Evolutionary conservation across 1,284 basidiomycete species (phyloP).

Genomic region (Stygiomarasmius scandens): DNA sequence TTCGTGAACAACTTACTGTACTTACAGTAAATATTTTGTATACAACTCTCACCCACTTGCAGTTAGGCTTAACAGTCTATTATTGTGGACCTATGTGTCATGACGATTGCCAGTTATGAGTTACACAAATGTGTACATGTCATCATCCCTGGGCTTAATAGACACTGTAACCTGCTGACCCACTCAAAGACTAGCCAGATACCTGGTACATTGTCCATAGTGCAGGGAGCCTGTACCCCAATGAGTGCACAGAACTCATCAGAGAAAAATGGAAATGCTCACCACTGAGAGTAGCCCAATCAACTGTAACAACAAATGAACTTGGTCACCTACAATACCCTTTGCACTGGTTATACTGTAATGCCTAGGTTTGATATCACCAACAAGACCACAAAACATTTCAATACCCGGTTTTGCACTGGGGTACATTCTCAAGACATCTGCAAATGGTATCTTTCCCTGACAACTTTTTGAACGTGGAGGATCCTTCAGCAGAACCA

Average conservation of each 20-base stretch:
- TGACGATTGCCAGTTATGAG: too few species aligned
- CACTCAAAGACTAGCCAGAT: constrained; percentile 80
- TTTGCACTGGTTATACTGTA: constrained; percentile 98
- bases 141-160: constrained; percentile 97
- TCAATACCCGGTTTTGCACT: constrained; percentile 83
- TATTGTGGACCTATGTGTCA: too few species aligned
- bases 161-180: constrained; percentile 97
- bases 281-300: constrained; percentile 90
- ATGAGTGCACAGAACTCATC: constrained; percentile 12
- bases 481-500: constrained; percentile 86
- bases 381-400: constrained; percentile 84
- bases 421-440: constrained; percentile 81
- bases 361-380: constrained; percentile 96
- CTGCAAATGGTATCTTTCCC: constrained; percentile 97
- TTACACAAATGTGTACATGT: too few species aligned
- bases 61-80: too few species aligned
- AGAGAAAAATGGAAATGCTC: constrained; percentile 25
- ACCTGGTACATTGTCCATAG: constrained; percentile 96
- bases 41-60: too few species aligned
- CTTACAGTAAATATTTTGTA: too few species aligned
- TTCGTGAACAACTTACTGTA: too few species aligned
- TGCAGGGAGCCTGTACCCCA: constrained; percentile 63
- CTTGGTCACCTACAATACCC: constrained; percentile 90
- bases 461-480: constrained; percentile 93
- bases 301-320: constrained; percentile 96